Percentiles rank a stretch among this genome's conserved stretches.
Conservation (phyloP, 768 basidiomycete species). For the Tricholoma hemisulphureum region DNA sequence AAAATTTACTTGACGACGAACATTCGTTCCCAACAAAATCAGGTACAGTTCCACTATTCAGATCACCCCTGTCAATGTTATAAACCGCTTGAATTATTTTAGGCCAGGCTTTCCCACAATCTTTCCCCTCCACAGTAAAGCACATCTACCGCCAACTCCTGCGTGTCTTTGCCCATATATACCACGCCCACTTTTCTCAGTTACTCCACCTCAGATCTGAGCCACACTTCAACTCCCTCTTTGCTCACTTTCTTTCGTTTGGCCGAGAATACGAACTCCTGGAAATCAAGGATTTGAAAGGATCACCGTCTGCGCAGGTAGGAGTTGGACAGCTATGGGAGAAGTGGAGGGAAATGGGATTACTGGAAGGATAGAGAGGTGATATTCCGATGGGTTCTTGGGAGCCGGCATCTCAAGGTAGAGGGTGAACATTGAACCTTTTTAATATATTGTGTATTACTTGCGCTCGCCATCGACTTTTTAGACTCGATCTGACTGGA, state of each 20-base stretch:
- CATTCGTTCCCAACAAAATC: conserved; percentile 92
- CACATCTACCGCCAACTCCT: conserved; percentile 97
- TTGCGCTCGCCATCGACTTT: neutral
- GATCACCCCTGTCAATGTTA: neutral
- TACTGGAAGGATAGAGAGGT: conserved; percentile 50
- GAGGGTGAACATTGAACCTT: neutral
- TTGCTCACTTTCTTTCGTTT: conserved; percentile 97
- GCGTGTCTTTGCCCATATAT: conserved; percentile 96
- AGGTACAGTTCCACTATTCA: conserved; percentile 50
- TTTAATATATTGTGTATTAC: neutral
- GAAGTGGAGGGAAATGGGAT: conserved; percentile 89
- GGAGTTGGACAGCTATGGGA: conserved; percentile 84
- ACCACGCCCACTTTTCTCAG: conserved; percentile 90
- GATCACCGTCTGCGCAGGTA: conserved; percentile 56
- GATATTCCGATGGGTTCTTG: neutral
- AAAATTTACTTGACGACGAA: conserved; percentile 93
- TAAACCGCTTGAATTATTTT: neutral
- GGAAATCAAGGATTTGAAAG: conserved; percentile 87
- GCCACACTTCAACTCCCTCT: conserved; percentile 95
- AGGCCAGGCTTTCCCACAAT: conserved; percentile 88
- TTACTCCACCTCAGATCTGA: conserved; percentile 94
- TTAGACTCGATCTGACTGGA: neutral
- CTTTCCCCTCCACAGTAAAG: conserved; percentile 88
- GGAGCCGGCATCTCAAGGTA: neutral
- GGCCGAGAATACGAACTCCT: conserved; percentile 93